Evolutionary conservation across 108 stramenopile species (phyloP), one percentile per base, ranked within the genome.

Genomic region (Cyclotella atomus): DNA sequence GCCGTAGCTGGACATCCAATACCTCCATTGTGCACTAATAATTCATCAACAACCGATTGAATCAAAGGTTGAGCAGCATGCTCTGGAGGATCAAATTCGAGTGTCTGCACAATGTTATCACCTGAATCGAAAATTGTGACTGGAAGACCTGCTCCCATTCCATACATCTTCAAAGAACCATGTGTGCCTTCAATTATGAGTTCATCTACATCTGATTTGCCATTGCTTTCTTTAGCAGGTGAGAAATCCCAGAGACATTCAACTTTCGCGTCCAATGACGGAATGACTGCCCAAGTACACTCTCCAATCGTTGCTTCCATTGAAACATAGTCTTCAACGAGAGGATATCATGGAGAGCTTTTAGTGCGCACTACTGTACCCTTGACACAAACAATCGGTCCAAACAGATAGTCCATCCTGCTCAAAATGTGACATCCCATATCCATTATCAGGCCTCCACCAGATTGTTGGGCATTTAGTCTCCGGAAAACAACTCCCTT

Each of bases 391-490:
- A 57, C 34, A 45, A 88, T 36, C 12, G 88, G 88, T 50, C 88
- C 88, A 79, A 77, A 86, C 21, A 88, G 63, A 50, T 82, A 85
- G 67, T 88, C 88, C 32, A 88, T 84, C 9, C 85, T 77, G 76
- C 85, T 83, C 14, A 88, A 41, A 12, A 88, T 54, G 65, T 88
- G 88, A 62, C 88, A 88, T 44, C 88, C 88, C 59, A 88, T 83
- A 66, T 88, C 88, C 85, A 84, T 88, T 29, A 88, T 78, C 38
- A 85, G 49, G 8, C 88, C 88, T 36, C 88, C 88, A 21, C 88
- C 88, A 15, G 79, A 64, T 50, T 83, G 70, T 17, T 60, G 34
- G 17, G 88, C 75, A 43, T 66, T 63, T 56, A 87, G 62, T 66
- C 87, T 73, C 84, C 84, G 84, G 9, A 84, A 83, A 27, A 85